A percentile compares a stretch with the other conserved stretches of the same genome.
Evolutionary conservation across 352 stramenopile species (phyloP).

Genomic region (Blastocystis sp.): DNA sequence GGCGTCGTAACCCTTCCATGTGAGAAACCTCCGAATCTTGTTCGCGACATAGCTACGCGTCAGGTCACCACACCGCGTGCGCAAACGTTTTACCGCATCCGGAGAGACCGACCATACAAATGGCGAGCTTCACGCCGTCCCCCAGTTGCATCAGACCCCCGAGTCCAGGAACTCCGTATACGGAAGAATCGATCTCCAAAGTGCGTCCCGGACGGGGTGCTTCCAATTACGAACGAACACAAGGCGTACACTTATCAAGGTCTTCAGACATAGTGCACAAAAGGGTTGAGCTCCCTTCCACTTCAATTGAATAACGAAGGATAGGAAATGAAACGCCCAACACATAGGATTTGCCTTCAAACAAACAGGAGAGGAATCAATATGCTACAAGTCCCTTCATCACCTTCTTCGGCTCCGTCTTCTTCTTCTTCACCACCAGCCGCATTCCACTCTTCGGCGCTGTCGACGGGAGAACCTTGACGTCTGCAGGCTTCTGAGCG

Average conservation of each 20-base stretch:
- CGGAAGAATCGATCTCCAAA: slow-evolving; percentile 19
- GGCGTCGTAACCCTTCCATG: slow-evolving; percentile 70
- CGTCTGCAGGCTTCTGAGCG: not conserved
- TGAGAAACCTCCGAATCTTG: slow-evolving; percentile 71
- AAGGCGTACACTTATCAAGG: not conserved
- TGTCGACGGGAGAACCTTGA: not conserved
- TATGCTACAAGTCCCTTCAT: not conserved
- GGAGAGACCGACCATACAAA: slow-evolving; percentile 72
- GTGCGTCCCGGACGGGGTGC: slow-evolving; percentile 24
- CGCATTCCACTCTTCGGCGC: not conserved
- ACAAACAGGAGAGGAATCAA: not conserved
- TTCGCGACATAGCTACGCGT: slow-evolving; percentile 62
- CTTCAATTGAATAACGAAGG: not conserved
- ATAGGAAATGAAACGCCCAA: not conserved
- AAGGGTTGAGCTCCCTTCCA: not conserved
- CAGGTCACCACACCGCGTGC: not conserved
- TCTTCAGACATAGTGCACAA: not conserved
- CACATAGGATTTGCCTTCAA: not conserved
- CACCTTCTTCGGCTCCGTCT: not conserved
- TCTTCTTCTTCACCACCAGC: slow-evolving; percentile 24
- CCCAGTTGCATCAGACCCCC: slow-evolving; percentile 69
- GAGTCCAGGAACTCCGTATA: slow-evolving; percentile 71
- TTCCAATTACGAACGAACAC: slow-evolving; percentile 6
- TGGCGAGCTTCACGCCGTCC: slow-evolving; percentile 70
- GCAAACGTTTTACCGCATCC: slow-evolving; percentile 70